phyloP scores from a whole-genome alignment of 2,329 filamentous ascomycete species.

The Cladophialophora exuberans region DNA sequence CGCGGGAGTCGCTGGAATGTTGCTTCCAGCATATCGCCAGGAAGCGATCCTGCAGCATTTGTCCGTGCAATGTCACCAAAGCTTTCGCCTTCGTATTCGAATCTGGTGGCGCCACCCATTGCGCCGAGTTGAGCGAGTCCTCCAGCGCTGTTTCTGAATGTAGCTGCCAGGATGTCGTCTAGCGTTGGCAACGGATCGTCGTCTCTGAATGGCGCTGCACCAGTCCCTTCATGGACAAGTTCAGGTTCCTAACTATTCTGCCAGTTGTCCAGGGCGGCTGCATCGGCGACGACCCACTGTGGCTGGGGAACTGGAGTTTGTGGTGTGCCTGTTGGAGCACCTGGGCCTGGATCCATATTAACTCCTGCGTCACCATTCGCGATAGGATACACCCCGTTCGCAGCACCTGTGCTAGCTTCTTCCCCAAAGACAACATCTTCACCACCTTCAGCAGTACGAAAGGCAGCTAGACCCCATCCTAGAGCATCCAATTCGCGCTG shows the following conservation, averaged over 20 bases:
- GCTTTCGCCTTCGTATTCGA: no score
- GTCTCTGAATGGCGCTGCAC: no score
- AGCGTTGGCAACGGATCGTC: no score
- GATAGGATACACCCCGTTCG: slow-evolving; percentile 17
- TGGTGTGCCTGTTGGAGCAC: neutral
- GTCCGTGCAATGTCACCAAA: no score
- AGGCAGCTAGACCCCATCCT: slow-evolving; percentile 52
- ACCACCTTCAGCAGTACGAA: slow-evolving; percentile 29
- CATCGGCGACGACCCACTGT: slow-evolving; percentile 27
- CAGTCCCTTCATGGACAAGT: no score
- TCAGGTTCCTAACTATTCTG: slow-evolving; percentile 27
- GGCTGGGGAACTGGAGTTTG: slow-evolving; percentile 19
- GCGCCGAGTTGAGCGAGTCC: neutral
- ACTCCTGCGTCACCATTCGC: slow-evolving; percentile 10
- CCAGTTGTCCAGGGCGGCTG: slow-evolving; percentile 26
- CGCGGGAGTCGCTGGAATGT: no score
- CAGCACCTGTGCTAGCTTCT: slow-evolving; percentile 28
- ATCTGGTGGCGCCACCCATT: neutral
- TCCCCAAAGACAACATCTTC: slow-evolving; percentile 34
- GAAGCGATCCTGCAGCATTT: no score
- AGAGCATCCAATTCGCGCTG: slow-evolving; percentile 75
- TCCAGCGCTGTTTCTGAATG: neutral
- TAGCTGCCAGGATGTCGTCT: no score
- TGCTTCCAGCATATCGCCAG: no score
- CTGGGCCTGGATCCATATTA: neutral